Evolutionary conservation across 78 protist genomes (phyloP), one percentile per base, ranked within the genome.

Genomic region (Abeoforma whisleri): DNA sequence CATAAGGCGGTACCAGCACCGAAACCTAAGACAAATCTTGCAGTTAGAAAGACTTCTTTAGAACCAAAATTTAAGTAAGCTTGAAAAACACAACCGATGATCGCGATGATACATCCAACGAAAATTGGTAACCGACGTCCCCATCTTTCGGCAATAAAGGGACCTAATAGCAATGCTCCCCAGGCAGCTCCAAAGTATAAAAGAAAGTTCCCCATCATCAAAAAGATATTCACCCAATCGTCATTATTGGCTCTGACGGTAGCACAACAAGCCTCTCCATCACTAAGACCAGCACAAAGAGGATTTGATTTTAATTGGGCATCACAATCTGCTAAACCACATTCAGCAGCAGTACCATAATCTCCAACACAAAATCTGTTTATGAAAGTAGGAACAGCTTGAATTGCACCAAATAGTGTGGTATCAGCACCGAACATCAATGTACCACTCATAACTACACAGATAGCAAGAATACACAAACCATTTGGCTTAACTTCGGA

Each of bases 91-190:
- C 79, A 74, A 0, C 79, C 79, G 22, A 74, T 74, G 28, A 74
- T 74, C 25, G 79, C 36, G 28, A 74, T 48, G 36, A 74, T 74
- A 22, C 75, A 35, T 37, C 79, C 79, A 74, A 74, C 79, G 25
- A 30, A 22, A 25, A 0, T 74, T 25, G 75, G 36, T 30, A 74
- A 25, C 25, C 79, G 79, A 74, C 79, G 79, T 28, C 79, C 79
- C 23, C 33, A 74, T 25, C 79, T 25, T 25, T 74, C 22, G 79
- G 79, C 36, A 0, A 74, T 25, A 48, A 74, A 22, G 23, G 79
- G 79, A n/a, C 79, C 79, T n/a, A 74, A 35, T 25, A 74, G 79
- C 23, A 74, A 25, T 22, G 75, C 79, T 37, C 79, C 79, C 23
- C 75, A 35, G 23, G 79, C 79, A 25, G 79, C 79, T 74, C 79